phyloP scores from a whole-genome alignment of 441 rosid genomes.

The Jatropha multifida region DNA sequence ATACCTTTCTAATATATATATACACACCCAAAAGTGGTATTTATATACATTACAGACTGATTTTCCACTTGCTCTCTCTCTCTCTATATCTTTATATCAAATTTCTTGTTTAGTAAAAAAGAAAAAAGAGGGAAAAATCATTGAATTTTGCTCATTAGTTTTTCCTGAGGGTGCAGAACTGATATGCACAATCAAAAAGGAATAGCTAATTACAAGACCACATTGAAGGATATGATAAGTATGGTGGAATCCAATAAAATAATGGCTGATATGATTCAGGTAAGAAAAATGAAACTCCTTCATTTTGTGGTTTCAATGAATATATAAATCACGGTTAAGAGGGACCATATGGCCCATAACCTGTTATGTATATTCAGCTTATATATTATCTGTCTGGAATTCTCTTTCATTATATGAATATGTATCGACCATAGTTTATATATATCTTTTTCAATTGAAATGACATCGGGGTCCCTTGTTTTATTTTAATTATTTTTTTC shows the following conservation, averaged over 20 bases:
- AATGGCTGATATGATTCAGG: slow-evolving; percentile 9
- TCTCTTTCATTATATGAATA: background rate
- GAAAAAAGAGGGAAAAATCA: background rate
- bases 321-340: no score
- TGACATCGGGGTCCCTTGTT: slow-evolving; percentile 7
- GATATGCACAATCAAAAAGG: background rate
- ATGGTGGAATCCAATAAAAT: slow-evolving; percentile 19
- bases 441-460: background rate
- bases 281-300: background rate
- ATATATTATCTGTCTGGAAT: background rate
- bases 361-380: no score
- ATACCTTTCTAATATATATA: background rate
- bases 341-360: no score
- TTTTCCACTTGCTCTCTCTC: background rate
- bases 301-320: background rate
- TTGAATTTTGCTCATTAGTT: background rate
- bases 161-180: slow-evolving; percentile 10
- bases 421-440: background rate
- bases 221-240: background rate
- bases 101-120: no score
- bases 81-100: no score
- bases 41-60: no score
- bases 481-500: background rate
- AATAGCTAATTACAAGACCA: background rate
- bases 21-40: no score